A percentile compares a stretch with the other conserved stretches of the same genome.
phyloP scores from a whole-genome alignment of 148 eudicot genomes.

The Persicaria tinctoria region DNA sequence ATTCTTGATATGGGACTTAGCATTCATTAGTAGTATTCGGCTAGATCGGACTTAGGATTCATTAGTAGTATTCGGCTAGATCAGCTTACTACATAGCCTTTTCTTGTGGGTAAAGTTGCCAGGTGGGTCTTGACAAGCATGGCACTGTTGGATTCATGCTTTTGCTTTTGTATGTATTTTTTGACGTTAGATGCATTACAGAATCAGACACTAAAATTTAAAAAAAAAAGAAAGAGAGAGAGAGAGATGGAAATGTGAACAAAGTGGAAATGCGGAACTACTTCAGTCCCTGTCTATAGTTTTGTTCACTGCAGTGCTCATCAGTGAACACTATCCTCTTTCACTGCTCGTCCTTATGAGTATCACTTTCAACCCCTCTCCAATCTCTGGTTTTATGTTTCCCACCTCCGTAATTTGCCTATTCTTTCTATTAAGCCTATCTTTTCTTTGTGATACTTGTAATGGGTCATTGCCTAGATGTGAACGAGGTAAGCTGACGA shows the following conservation, averaged over 20 bases:
- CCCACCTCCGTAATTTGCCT: not conserved
- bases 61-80: not conserved
- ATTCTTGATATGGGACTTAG: not conserved
- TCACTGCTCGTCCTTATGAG: not conserved
- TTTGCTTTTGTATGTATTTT: not conserved
- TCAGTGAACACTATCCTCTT: no score
- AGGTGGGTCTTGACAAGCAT: no score
- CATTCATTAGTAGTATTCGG: not conserved
- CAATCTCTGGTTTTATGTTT: not conserved
- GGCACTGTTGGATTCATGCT: not conserved
- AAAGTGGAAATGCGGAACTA: no score
- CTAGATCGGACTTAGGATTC: not conserved
- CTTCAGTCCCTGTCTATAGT: no score
- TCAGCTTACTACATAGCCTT: not conserved
- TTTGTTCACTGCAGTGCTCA: no score
- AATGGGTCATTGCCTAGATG: not conserved
- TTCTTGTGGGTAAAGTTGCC: not conserved
- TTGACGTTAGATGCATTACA: not conserved
- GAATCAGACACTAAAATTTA: not conserved
- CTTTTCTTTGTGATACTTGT: not conserved
- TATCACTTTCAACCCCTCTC: not conserved
- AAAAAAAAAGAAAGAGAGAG: no score
- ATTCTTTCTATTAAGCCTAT: not conserved
- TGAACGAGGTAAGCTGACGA: not conserved
- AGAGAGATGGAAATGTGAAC: no score